Conservation (phyloP, 2,329 filamentous ascomycete genomes). For the Pseudovirgaria hyperparasitica region DNA sequence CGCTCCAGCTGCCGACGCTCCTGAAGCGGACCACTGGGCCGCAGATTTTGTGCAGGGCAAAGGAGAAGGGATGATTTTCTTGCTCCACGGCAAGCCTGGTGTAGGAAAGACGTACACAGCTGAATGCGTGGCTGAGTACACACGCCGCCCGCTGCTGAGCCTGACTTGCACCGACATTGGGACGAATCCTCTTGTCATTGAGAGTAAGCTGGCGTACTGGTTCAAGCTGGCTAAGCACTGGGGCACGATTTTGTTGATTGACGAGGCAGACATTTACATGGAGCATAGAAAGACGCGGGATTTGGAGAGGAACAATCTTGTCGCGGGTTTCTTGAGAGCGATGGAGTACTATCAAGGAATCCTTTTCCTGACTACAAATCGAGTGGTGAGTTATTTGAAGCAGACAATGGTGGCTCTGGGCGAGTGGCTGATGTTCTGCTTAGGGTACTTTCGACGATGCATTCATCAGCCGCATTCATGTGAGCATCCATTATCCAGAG, state of each 20-base stretch:
- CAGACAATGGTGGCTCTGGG: no score
- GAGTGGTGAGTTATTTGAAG: no score
- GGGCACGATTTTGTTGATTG: slow-evolving; percentile 13
- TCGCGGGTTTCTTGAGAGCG: slow-evolving; percentile 22
- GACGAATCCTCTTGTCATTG: slow-evolving; percentile 7
- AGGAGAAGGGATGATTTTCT: slow-evolving; percentile 11
- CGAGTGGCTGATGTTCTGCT: no score
- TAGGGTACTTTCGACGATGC: slow-evolving; percentile 20
- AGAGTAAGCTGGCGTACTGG: slow-evolving; percentile 7
- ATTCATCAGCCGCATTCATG: slow-evolving; percentile 21
- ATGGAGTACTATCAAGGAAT: slow-evolving; percentile 29
- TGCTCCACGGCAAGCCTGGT: slow-evolving; percentile 12
- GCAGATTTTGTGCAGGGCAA: slow-evolving; percentile 7
- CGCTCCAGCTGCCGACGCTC: no score
- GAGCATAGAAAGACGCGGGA: slow-evolving; percentile 18
- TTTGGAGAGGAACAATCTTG: slow-evolving; percentile 18
- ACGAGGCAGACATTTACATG: slow-evolving; percentile 25
- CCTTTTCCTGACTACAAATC: slow-evolving; percentile 26
- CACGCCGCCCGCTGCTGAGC: slow-evolving; percentile 8
- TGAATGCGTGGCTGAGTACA: slow-evolving; percentile 10
- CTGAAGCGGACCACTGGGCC: no score
- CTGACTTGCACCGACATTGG: slow-evolving; percentile 11
- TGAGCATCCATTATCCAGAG: slow-evolving; percentile 8
- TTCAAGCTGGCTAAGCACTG: slow-evolving; percentile 9
- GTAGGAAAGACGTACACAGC: slow-evolving; percentile 15